Evolutionary conservation across 345 rosid genomes (phyloP).

Genomic region (Linum lewisii): DNA sequence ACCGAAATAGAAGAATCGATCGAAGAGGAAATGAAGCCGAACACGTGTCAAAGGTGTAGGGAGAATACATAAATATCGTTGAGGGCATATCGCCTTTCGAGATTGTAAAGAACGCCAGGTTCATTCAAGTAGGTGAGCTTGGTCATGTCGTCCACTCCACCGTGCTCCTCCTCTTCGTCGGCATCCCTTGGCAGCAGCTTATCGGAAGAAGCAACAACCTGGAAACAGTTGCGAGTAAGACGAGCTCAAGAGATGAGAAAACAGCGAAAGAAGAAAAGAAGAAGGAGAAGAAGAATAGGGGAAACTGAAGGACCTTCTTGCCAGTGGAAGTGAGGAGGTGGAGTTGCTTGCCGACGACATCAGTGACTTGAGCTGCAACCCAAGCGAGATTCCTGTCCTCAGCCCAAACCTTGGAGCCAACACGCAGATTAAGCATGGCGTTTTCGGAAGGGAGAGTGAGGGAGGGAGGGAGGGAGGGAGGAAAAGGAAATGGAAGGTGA

Average conservation of each 20-base stretch:
- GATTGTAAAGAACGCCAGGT: slow-evolving; percentile 88
- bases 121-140: slow-evolving; percentile 90
- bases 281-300: neutral
- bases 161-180: slow-evolving; percentile 81
- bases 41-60: neutral
- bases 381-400: slow-evolving; percentile 81
- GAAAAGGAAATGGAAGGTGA: neutral
- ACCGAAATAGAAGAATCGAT: neutral
- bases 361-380: slow-evolving; percentile 61
- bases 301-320: slow-evolving; percentile 41
- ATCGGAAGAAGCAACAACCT: slow-evolving; percentile 46
- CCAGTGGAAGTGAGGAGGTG: slow-evolving; percentile 39
- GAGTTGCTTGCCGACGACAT: slow-evolving; percentile 41
- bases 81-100: slow-evolving; percentile 75
- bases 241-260: neutral
- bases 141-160: slow-evolving; percentile 98
- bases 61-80: slow-evolving; percentile 89
- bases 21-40: neutral
- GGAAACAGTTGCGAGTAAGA: neutral
- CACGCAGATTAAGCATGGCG: slow-evolving; percentile 40
- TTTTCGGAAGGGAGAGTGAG: slow-evolving; percentile 23
- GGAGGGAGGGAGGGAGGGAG: neutral
- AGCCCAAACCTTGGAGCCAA: slow-evolving; percentile 75
- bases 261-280: neutral
- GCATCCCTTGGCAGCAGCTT: slow-evolving; percentile 63